Evolutionary conservation across 768 basidiomycete species (phyloP), one percentile per base, ranked within the genome.

Genomic region (Leccinum arenicola): DNA sequence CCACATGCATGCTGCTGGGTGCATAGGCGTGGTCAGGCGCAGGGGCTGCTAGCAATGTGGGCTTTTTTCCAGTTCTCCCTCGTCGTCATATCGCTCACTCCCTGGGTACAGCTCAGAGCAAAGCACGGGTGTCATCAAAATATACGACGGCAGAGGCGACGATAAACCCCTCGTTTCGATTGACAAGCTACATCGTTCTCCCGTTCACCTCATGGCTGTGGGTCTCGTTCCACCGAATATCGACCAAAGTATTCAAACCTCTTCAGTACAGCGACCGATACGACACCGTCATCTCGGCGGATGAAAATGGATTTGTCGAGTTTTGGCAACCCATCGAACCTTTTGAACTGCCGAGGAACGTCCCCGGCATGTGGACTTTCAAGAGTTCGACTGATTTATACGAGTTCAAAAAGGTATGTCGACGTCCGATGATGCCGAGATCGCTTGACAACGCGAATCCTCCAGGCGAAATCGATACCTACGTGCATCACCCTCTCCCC

Each of bases 1-100:
- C 97, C 97, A 10, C 87, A 88, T 62, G 80, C 93, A 11, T 96
- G 93, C 68, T 95, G 93, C 70, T 99, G 96, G 96, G 89, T 98
- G 6, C 97, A 99, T 73, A 80, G 79, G 59, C 84, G 89, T 21
- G 94, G 93, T 50, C 87, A 95, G 66, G 93, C 91, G 0, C 89
- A 93, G 69, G 87, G 88, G 17, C 71, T 99, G 12, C 78, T 99
- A 12, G 97, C 97, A 50, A 81, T 99, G 89, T 95, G 72, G 62
- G 87, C 70, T n/a, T 47, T 70, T 21, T 40, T 35, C 12, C 11
- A 82, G 73, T 23, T 21, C 15, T n/a, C 7, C 47, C 48, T 17
- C 19, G 47, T 58, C 36, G 0, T 54, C 21, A 9, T 36, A 45
- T 60, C 53, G 52, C 59, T 68, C 33, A 61, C 62, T 61, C 65